These are phyloP conservation scores for Bertia moriformis DNA, from an alignment of 2,329 filamentous ascomycete species.

Conservation along the genomic window DNA sequence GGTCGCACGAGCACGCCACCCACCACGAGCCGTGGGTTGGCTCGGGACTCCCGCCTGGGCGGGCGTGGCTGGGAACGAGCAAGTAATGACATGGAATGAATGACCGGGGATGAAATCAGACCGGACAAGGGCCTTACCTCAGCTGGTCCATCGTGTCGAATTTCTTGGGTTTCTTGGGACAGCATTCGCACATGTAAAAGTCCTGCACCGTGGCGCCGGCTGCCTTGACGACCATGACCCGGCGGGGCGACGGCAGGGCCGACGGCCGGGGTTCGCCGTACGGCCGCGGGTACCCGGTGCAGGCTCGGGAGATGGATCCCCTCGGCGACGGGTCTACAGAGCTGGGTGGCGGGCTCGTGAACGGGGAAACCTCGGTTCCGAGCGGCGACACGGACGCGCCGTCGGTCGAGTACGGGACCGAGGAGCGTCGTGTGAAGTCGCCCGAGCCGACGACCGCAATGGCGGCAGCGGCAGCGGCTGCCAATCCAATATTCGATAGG, in stretches of 20 bases:
- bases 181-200: slow-evolving; percentile 72
- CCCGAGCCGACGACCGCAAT: slow-evolving; percentile 24
- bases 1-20: no score
- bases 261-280: slow-evolving; percentile 27
- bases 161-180: slow-evolving; percentile 91
- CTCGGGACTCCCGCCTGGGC: no score
- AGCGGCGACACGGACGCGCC: slow-evolving; percentile 36
- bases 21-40: no score
- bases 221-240: no score
- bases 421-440: slow-evolving; percentile 30
- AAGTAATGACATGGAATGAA: no score
- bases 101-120: no score
- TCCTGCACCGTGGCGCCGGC: slow-evolving; percentile 26
- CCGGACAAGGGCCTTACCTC: slow-evolving; percentile 51
- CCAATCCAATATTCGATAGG: no score
- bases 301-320: slow-evolving; percentile 25
- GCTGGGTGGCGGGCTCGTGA: slow-evolving; percentile 27
- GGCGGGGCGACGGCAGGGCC: slow-evolving; percentile 31
- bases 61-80: no score
- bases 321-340: slow-evolving; percentile 34
- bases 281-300: no score
- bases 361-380: slow-evolving; percentile 27
- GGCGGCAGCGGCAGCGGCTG: no score
- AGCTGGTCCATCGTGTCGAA: slow-evolving; percentile 76
- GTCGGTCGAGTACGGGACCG: slow-evolving; percentile 27